Conservation (phyloP, 2,329 filamentous ascomycete genomes). For the Chrysoporthe austroafricana region DNA sequence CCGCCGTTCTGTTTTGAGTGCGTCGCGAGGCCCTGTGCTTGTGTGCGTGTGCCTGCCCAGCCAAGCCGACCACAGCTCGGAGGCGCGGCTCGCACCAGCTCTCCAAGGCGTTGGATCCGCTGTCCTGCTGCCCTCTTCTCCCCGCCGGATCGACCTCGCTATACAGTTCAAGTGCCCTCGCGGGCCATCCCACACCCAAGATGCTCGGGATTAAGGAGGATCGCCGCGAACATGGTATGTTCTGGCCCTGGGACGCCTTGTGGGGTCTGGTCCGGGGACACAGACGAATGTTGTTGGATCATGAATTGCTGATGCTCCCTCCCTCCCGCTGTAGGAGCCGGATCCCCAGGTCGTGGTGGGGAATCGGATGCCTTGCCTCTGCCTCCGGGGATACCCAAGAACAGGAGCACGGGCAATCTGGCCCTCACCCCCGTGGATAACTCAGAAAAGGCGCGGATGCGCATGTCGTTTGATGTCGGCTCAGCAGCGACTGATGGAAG, state of each 20-base stretch:
- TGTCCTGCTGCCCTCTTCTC: neutral
- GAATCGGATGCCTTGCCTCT: constrained; percentile 29
- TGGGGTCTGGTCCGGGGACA: constrained; percentile 12
- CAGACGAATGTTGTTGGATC: constrained; percentile 1
- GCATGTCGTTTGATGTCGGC: constrained; percentile 78
- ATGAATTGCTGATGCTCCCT: constrained; percentile 14
- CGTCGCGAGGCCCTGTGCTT: constrained; percentile 10
- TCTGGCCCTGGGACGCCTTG: constrained; percentile 22
- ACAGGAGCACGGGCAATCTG: constrained; percentile 68
- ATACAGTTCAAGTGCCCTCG: neutral
- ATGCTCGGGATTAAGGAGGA: constrained; percentile 51
- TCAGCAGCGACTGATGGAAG: constrained; percentile 68
- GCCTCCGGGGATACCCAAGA: constrained; percentile 62
- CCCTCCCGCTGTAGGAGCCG: constrained; percentile 13
- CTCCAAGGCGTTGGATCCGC: neutral
- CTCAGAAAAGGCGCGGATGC: constrained; percentile 65
- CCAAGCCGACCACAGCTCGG: neutral
- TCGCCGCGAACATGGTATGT: constrained; percentile 48
- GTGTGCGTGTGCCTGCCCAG: neutral
- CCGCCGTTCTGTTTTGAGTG: constrained; percentile 6
- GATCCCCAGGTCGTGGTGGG: constrained; percentile 5
- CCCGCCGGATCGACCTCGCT: neutral
- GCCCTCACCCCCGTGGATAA: constrained; percentile 48
- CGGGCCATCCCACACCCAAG: constrained; percentile 33
- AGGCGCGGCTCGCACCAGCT: constrained; percentile 9